Evolutionary conservation across 306 rosid genomes (phyloP).

Genomic region (Luffa aegyptiaca): DNA sequence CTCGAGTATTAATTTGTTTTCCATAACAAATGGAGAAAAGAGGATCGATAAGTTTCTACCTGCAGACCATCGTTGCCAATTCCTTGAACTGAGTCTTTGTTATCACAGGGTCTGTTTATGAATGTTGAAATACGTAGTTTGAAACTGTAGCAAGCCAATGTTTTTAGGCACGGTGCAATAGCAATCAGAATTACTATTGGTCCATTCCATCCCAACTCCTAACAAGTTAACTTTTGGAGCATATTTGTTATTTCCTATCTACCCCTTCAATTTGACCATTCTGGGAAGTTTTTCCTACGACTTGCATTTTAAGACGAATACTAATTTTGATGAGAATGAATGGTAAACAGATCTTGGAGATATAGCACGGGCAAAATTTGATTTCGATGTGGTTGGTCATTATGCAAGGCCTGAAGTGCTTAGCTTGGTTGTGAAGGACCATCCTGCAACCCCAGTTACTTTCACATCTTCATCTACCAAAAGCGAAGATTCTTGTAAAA

Average conservation of each 20-base stretch:
- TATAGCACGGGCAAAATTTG: conserved; percentile 67
- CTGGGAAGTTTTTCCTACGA: not conserved
- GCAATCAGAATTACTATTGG: not conserved
- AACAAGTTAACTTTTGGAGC: not conserved
- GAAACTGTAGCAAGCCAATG: not conserved
- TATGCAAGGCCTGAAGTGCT: conserved; percentile 85
- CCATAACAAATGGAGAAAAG: not conserved
- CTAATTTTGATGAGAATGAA: not conserved
- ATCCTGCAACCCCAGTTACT: conserved; percentile 58
- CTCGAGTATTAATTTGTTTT: not conserved
- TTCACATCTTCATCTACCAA: conserved; percentile 47
- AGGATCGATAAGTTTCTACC: not conserved
- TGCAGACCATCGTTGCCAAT: not conserved
- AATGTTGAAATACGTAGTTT: not conserved
- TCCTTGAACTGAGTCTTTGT: not conserved
- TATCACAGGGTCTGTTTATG: not conserved
- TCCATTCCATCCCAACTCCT: not conserved
- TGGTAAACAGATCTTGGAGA: conserved; percentile 66
- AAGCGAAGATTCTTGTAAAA: conserved; percentile 31
- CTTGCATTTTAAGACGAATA: not conserved
- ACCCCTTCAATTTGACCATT: not conserved
- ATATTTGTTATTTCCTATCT: not conserved
- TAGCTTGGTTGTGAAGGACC: conserved; percentile 65
- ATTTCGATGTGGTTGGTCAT: conserved; percentile 92
- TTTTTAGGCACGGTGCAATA: not conserved